Evolutionary conservation across 2,329 filamentous ascomycete species (phyloP), one percentile per base, ranked within the genome.

Genomic region (Lasiodiplodia gonubiensis): DNA sequence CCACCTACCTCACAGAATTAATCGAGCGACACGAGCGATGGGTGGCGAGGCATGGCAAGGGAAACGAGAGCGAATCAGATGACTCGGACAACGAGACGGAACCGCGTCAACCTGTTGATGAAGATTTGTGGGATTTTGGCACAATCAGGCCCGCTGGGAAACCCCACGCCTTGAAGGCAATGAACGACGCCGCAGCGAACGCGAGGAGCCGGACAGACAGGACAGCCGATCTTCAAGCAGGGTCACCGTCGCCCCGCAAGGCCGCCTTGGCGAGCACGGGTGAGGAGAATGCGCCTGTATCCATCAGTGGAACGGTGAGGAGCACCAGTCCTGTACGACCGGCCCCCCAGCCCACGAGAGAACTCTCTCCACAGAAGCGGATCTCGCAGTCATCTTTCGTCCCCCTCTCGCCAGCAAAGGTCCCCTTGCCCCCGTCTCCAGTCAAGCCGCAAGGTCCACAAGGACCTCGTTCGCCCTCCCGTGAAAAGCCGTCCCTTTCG

Each of bases 71-170:
- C 35, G 83, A 84, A 14, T 80, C 82, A 23, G 79, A 84, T 18
- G 76, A 77, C 57, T 79, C 84, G 42, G 74, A 77, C 23, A 71
- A 69, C 10, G 72, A 75, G 7, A 76, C 76, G 1, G 70, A 76
- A 27, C 74, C 79, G 63, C 73, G 78, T 70, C 78, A 80, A n/a
- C 79, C 83, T 1, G 86, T 89, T 67, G 86, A 91, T 39, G 92
- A 97, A 77, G 95, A 98, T 77, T 88, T 98, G 76, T 99, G 95
- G 95, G 95, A 99, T 78, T 99, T 99, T 82, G 95, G 95, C 52
- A 99, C 95, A 0, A 92, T 99, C 64, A 87, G 94, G 67, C 89
- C 96, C 6, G 89, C 90, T n/a, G 88, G 70, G 46, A 72, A 70
- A 16, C 85, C 85, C 35, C 75, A 87, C 54, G 90, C 90, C 3